Evolutionary conservation across 1,139 yeast species (phyloP).

Genomic region (Candida sp.): DNA sequence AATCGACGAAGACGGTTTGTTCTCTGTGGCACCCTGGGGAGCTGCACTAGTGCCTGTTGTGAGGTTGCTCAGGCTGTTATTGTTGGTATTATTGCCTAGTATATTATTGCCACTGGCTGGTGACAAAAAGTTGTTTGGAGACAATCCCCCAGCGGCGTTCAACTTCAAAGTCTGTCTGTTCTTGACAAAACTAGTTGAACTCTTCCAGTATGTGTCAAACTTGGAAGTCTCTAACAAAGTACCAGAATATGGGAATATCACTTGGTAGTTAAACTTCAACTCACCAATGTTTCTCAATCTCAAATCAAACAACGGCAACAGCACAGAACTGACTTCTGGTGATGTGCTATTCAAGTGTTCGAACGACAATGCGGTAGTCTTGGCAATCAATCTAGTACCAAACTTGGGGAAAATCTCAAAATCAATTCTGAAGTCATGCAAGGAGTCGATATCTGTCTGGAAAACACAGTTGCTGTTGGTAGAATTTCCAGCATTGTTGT

Average conservation of each 20-base stretch:
- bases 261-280: conserved; percentile 75
- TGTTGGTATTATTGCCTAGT: conserved; percentile 6
- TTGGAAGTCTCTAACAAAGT: conserved; percentile 86
- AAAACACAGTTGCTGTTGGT: conserved; percentile 62
- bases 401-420: conserved; percentile 94
- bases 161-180: conserved; percentile 32
- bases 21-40: conserved; percentile 20
- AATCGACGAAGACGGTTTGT: conserved; percentile 51
- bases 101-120: conserved; percentile 25
- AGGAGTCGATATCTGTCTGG: conserved; percentile 80
- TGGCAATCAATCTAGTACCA: conserved; percentile 92
- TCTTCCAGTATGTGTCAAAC: conserved; percentile 97
- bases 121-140: conserved; percentile 45
- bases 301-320: conserved; percentile 81
- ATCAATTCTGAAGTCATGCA: conserved; percentile 71
- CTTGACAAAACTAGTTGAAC: conserved; percentile 58
- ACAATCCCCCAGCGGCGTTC: conserved; percentile 45
- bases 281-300: conserved; percentile 86
- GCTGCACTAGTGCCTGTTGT: conserved; percentile 11
- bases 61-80: conserved; percentile 5
- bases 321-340: conserved; percentile 50
- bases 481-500: conserved; percentile 26
- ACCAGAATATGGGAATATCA: conserved; percentile 91
- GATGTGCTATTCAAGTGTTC: conserved; percentile 51
- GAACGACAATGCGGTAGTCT: conserved; percentile 75